A percentile compares a stretch with the other conserved stretches of the same genome.
phyloP scores from a whole-genome alignment of 2,329 filamentous ascomycete species.

The Aspergillus latus region DNA sequence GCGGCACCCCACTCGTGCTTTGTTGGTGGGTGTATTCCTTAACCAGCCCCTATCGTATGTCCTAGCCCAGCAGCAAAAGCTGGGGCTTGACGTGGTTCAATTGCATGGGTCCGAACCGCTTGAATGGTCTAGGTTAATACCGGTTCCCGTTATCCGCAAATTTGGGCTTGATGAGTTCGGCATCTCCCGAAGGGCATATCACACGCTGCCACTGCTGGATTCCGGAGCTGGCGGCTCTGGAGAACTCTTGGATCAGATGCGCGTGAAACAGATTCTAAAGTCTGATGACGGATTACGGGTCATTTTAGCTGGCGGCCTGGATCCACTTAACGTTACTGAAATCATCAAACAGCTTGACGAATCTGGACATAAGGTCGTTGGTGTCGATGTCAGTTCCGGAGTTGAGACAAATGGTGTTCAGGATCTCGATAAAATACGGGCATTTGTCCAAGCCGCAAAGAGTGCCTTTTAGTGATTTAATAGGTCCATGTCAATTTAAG shows the following conservation, averaged over 20 bases:
- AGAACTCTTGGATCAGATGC: constrained; percentile 68
- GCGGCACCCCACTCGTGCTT: constrained; percentile 59
- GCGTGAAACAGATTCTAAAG: constrained; percentile 66
- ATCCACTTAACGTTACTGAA: constrained; percentile 72
- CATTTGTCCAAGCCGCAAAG: constrained; percentile 77
- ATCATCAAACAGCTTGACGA: constrained; percentile 64
- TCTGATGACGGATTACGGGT: constrained; percentile 70
- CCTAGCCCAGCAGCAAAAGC: constrained; percentile 70
- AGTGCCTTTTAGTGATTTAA: constrained; percentile 33
- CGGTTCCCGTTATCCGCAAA: constrained; percentile 84
- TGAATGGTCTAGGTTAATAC: constrained; percentile 86
- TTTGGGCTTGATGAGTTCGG: constrained; percentile 77
- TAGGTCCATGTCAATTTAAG: background rate
- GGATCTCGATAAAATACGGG: constrained; percentile 73
- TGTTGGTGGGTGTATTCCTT: constrained; percentile 91
- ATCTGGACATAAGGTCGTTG: constrained; percentile 64
- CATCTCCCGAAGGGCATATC: constrained; percentile 73
- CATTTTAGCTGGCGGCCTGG: constrained; percentile 81
- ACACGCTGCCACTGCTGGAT: constrained; percentile 80
- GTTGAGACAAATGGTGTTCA: constrained; percentile 84
- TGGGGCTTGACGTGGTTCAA: constrained; percentile 84
- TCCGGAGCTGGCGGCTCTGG: constrained; percentile 82
- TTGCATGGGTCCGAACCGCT: constrained; percentile 89
- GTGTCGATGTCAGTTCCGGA: constrained; percentile 91
- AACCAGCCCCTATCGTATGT: constrained; percentile 85